These are phyloP conservation scores for Phragmites australis DNA, from an alignment of 176 grass and related monocot genomes.

Conservation along the genomic window DNA sequence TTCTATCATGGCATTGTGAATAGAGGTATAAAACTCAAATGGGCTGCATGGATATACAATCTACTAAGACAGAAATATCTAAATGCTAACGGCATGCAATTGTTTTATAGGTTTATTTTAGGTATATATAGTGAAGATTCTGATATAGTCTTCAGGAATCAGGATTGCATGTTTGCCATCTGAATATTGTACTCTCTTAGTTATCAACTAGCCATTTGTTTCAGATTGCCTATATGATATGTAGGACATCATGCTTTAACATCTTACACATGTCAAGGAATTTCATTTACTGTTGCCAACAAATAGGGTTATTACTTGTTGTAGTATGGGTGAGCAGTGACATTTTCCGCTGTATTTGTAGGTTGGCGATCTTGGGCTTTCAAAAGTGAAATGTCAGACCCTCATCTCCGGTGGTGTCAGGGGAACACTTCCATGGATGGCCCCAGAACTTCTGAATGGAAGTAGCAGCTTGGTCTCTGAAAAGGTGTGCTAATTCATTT, in stretches of 20 bases:
- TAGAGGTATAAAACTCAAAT: neutral
- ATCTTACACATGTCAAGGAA: neutral
- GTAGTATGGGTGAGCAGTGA: neutral
- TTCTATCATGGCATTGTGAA: neutral
- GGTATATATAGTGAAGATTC: neutral
- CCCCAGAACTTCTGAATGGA: constrained; percentile 92
- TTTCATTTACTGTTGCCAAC: neutral
- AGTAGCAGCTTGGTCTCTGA: constrained; percentile 86
- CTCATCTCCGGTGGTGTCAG: constrained; percentile 92
- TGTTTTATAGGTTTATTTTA: constrained; percentile 2
- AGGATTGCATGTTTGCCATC: neutral
- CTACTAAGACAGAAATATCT: neutral
- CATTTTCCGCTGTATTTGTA: constrained; percentile 27
- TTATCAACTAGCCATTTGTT: neutral
- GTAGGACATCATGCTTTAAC: neutral
- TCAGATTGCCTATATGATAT: neutral
- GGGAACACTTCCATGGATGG: constrained; percentile 97
- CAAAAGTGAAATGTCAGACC: constrained; percentile 94
- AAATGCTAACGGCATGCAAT: neutral
- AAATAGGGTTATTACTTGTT: neutral
- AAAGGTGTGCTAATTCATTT: constrained; percentile 59
- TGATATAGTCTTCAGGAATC: neutral
- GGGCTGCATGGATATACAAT: neutral
- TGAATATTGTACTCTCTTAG: constrained; percentile 18
- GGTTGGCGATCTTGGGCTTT: constrained; percentile 98